Evolutionary conservation across 202 grass and related monocot species (phyloP).

Genomic region (Elaeis oleifera): DNA sequence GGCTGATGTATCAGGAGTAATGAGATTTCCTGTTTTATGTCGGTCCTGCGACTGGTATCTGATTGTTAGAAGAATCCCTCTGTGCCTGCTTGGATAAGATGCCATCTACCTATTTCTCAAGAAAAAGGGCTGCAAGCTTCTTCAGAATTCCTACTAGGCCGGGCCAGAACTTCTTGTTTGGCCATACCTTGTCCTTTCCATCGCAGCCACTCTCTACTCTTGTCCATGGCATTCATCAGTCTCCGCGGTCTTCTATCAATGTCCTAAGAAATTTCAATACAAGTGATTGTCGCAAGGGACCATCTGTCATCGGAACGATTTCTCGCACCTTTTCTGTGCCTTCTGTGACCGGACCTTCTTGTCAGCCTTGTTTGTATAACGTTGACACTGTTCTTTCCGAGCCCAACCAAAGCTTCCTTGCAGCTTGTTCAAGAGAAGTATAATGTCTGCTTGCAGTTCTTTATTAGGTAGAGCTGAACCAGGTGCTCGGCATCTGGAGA

Average conservation of each 20-base stretch:
- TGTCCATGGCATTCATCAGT: conserved; percentile 40
- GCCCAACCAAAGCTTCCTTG: conserved; percentile 37
- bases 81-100: conserved; percentile 18
- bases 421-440: conserved; percentile 14
- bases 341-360: too few relatives aligned
- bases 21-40: conserved; percentile 12
- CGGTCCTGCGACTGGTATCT: background rate
- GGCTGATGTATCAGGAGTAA: conserved; percentile 4
- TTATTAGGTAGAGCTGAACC: conserved; percentile 41
- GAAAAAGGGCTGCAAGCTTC: conserved; percentile 42
- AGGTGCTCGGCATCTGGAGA: background rate
- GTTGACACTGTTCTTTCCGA: conserved; percentile 1
- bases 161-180: conserved; percentile 75
- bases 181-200: conserved; percentile 77
- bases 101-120: conserved; percentile 29
- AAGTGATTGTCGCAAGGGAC: background rate
- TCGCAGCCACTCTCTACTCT: conserved; percentile 39
- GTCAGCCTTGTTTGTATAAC: background rate
- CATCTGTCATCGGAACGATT: too few relatives aligned
- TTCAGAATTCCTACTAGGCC: conserved; percentile 42
- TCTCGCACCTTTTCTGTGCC: conserved; percentile 11
- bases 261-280: background rate
- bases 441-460: conserved; percentile 59
- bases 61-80: background rate
- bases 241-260: conserved; percentile 1